Percentiles rank a stretch among this genome's conserved stretches.
These are phyloP conservation scores for Solanum commersonii DNA, from an alignment of 257 asterid genomes.

Conservation along the genomic window DNA sequence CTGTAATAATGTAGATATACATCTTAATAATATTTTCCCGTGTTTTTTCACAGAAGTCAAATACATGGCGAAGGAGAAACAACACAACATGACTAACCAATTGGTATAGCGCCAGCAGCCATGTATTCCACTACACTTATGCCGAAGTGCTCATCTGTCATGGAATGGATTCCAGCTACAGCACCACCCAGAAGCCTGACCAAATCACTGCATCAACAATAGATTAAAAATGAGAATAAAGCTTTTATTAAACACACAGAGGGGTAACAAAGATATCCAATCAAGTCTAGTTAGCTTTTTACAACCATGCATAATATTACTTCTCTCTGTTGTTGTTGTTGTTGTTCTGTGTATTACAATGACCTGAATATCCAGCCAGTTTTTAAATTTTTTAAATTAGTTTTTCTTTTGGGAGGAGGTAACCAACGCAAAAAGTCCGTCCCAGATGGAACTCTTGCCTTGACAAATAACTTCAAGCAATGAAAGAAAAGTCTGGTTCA, in stretches of 20 bases:
- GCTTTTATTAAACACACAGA: background rate
- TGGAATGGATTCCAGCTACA: constrained; percentile 77
- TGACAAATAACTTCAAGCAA: background rate
- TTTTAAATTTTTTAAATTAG: background rate
- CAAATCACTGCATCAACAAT: constrained; percentile 46
- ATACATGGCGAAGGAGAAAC: background rate
- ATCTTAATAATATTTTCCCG: background rate
- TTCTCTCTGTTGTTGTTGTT: background rate
- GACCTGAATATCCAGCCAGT: background rate
- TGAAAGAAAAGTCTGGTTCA: background rate
- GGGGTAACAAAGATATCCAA: background rate
- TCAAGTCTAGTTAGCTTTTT: background rate
- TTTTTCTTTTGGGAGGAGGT: background rate
- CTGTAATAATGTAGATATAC: background rate
- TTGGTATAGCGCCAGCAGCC: constrained; percentile 95
- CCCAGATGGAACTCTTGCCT: background rate
- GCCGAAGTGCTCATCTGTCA: constrained; percentile 96
- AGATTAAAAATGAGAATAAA: background rate
- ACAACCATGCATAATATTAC: background rate
- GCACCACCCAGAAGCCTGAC: constrained; percentile 83
- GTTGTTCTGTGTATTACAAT: background rate
- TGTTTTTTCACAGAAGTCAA: background rate
- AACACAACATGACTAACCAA: constrained; percentile 36
- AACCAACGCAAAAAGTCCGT: background rate
- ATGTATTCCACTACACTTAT: constrained; percentile 91